These are phyloP conservation scores for Monosporascus ibericus DNA, from an alignment of 2,329 filamentous ascomycete genomes.

Conservation along the genomic window DNA sequence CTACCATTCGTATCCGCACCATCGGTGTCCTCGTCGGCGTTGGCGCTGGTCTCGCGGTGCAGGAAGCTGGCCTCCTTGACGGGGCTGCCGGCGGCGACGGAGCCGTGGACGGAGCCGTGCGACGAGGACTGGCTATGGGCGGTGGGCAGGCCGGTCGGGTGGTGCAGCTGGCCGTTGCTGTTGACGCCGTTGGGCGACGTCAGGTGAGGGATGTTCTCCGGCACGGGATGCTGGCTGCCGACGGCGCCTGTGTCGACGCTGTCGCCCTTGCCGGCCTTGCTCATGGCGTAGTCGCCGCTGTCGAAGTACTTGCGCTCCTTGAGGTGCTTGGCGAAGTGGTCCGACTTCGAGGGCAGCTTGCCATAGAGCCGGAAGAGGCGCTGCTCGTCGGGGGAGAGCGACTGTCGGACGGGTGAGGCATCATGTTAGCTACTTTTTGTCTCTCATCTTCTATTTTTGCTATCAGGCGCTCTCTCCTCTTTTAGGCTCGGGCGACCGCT, in stretches of 20 bases:
- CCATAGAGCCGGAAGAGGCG: constrained; percentile 95
- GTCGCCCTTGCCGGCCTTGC: constrained; percentile 93
- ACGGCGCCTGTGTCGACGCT: constrained; percentile 90
- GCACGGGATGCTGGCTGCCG: constrained; percentile 88
- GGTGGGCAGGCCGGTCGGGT: constrained; percentile 28
- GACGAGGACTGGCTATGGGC: constrained; percentile 38
- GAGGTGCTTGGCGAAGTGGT: constrained; percentile 94
- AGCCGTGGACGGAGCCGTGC: constrained; percentile 85
- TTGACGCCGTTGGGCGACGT: constrained; percentile 54
- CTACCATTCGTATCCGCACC: constrained; percentile 34
- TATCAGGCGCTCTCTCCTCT: constrained; percentile 10
- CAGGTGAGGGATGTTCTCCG: constrained; percentile 91
- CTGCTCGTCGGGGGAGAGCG: constrained; percentile 90
- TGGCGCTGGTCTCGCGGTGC: constrained; percentile 71
- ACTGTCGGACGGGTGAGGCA: constrained; percentile 43
- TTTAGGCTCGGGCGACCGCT: background rate
- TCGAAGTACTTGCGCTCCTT: constrained; percentile 99
- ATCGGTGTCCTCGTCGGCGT: constrained; percentile 15
- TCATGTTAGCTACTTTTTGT: constrained; percentile 3
- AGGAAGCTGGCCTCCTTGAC: constrained; percentile 88
- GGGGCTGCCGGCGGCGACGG: constrained; percentile 65
- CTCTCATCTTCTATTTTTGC: constrained; percentile 3
- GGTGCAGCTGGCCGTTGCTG: constrained; percentile 28
- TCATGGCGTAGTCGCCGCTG: constrained; percentile 92
- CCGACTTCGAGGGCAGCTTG: constrained; percentile 93